Evolutionary conservation across 805 yeast genomes (phyloP).

Genomic region (Wickerhamomyces canadensis): DNA sequence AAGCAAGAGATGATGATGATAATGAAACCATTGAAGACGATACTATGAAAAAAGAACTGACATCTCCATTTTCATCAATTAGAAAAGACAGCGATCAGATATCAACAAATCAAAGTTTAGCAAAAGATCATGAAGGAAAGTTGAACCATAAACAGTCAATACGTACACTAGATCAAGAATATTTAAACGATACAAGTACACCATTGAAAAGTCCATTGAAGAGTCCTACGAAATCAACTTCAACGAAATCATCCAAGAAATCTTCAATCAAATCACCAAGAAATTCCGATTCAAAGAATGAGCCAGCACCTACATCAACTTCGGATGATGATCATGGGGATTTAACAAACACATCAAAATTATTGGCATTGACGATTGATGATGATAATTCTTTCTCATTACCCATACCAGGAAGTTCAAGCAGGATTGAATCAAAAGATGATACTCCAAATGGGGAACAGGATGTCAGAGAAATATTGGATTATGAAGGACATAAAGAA

Average conservation of each 20-base stretch:
- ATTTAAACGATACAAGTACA: conserved; percentile 14
- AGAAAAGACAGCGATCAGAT: not conserved
- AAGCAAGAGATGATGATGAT: conserved; percentile 5
- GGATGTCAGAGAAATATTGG: not conserved
- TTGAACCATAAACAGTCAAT: conserved; percentile 15
- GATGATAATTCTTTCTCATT: conserved; percentile 48
- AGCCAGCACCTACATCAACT: too few species aligned
- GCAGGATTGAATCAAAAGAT: conserved; percentile 3
- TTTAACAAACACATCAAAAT: not conserved
- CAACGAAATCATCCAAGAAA: too few species aligned
- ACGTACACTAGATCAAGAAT: conserved; percentile 9
- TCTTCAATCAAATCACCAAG: too few species aligned
- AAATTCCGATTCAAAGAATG: too few species aligned
- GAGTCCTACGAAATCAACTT: too few species aligned
- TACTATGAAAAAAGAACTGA: not conserved
- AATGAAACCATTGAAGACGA: conserved; percentile 1
- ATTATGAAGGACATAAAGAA: not conserved
- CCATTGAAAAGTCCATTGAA: too few species aligned
- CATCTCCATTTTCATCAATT: not conserved
- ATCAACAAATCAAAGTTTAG: not conserved
- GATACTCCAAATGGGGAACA: conserved; percentile 11
- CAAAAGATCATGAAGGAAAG: conserved; percentile 3
- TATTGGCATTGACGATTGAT: not conserved
- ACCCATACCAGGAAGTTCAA: conserved; percentile 32
- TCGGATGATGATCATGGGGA: not conserved